Evolutionary conservation across 1,284 basidiomycete species (phyloP), one percentile per base, ranked within the genome.

Genomic region (Peniophora sp.): DNA sequence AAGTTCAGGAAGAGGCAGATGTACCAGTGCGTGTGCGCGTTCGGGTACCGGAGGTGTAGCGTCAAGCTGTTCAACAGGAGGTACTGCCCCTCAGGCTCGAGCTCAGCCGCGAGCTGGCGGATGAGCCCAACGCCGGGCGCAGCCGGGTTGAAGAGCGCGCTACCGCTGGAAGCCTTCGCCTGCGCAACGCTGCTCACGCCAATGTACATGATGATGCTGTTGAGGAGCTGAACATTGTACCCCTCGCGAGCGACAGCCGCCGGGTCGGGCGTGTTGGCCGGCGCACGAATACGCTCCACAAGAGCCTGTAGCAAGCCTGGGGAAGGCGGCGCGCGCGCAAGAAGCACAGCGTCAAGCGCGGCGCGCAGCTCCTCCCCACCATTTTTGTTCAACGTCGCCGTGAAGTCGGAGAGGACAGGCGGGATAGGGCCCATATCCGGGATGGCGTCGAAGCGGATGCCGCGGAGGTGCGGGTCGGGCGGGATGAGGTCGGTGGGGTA

Each of bases 1-100:
- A 97, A 80, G 67, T 93, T 79, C 46, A 98, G 78, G 53, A 98
- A 71, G 55, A 97, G 77, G 45, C 83, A 86, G 65, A 88, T 89
- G 76, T 95, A 97, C 92, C 93, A 97, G 66, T 91, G 86, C 49
- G 93, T 98, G 71, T 96, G 93, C n/a, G 92, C 91, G 61, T 93
- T 94, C 32, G 93, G 92, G 75, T 92, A 95, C 61, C 97, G 91
- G 55, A 99, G 75, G 68, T 99, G 96, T 62, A 97, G 82, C 35
- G 93, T 87, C 62, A 94, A 87, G 17, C 93, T 85, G 57, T 86
- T 92, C 57, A 97, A 73, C 57, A 99, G 75, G 66, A 97, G 85
- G 71, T 97, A 92, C 79, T 97, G 91, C 58, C 91, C 93, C 81
- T 99, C 97, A 39, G 85, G 79, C 61, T 97, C 94, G 55, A 97